Evolutionary conservation across 495 filamentous ascomycete genomes (phyloP), one percentile per base, ranked within the genome.

Genomic region (Penicillium parvum): DNA sequence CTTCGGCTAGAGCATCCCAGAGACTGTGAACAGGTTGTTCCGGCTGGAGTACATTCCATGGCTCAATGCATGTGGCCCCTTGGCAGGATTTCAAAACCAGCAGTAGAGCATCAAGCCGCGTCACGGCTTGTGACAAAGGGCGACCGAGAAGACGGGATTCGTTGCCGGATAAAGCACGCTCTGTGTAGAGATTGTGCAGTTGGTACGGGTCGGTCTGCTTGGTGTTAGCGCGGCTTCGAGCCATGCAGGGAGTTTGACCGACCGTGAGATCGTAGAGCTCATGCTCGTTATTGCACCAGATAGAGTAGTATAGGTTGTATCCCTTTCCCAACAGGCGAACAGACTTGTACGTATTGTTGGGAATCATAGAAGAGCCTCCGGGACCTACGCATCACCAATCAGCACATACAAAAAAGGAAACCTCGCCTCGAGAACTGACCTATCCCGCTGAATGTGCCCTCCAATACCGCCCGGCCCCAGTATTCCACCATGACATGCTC

Each of bases 401-500:
- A n/a, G 4, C 29, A 11, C 3, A n/a, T 4, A 2, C 1, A 28
- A 21, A 19, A 16, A 12, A 7, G 1, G 6, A n/a, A 7, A 7
- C n/a, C 16, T 21, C 26, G 9, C 1, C n/a, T n/a, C 1, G 15
- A 3, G 11, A 18, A 37, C 58, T 17, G 49, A 72, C 66, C 61
- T 22, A 71, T 47, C 0, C 11, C 23, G 8, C 56, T 35, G 21
- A 50, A 64, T 14, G 61, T 57, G 0, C 79, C 79, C 55, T 84
- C 80, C 3, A 64, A 58, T 5, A 69, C 60, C 0, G 68, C 74
- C 3, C 54, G 49, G 1, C 81, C 81, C 82, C 82, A 85, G 49
- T 69, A 83, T 49, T 86, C 82, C 10, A 84, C 77, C 0, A 76
- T 80, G 14, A 82, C 77, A 59, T 84, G 79, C 55, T 86, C 84